Conservation (phyloP, 164 flowering plant genomes). For the Stephania cephalantha region DNA sequence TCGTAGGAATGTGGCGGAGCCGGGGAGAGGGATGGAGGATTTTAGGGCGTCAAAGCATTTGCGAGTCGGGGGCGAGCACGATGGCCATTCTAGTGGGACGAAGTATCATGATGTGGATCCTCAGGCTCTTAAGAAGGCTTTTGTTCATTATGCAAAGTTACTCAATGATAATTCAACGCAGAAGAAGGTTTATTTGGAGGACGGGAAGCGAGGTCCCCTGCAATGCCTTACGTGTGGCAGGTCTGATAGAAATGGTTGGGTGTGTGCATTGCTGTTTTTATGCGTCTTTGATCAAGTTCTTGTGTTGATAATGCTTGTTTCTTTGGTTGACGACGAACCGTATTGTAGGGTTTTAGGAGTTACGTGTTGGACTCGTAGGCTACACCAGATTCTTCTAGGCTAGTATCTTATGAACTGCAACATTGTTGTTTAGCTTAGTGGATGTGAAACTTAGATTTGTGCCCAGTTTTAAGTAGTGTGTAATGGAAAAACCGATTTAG, state of each 20-base stretch:
- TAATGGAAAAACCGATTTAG: neutral
- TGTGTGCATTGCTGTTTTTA: conserved; percentile 4
- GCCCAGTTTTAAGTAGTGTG: neutral
- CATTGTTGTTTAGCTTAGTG: neutral
- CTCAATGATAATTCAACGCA: conserved; percentile 50
- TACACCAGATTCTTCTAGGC: neutral
- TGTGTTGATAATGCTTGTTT: conserved; percentile 1
- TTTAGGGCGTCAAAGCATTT: conserved; percentile 40
- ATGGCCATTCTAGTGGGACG: conserved; percentile 11
- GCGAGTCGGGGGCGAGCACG: conserved; percentile 36
- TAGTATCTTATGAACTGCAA: neutral
- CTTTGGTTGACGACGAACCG: neutral
- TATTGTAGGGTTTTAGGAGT: neutral
- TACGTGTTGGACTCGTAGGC: neutral
- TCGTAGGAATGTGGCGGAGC: conserved; percentile 11
- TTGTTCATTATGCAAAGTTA: conserved; percentile 46
- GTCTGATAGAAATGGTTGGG: conserved; percentile 35
- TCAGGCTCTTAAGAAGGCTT: conserved; percentile 51
- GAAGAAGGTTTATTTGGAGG: conserved; percentile 61
- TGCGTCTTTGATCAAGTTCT: neutral
- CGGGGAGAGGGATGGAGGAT: conserved; percentile 31
- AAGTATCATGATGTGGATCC: conserved; percentile 52
- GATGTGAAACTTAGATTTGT: neutral
- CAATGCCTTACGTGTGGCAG: conserved; percentile 81
- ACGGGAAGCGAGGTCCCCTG: conserved; percentile 66